Conservation (phyloP, 2,329 filamentous ascomycete species). For the Fusarium algeriense region DNA sequence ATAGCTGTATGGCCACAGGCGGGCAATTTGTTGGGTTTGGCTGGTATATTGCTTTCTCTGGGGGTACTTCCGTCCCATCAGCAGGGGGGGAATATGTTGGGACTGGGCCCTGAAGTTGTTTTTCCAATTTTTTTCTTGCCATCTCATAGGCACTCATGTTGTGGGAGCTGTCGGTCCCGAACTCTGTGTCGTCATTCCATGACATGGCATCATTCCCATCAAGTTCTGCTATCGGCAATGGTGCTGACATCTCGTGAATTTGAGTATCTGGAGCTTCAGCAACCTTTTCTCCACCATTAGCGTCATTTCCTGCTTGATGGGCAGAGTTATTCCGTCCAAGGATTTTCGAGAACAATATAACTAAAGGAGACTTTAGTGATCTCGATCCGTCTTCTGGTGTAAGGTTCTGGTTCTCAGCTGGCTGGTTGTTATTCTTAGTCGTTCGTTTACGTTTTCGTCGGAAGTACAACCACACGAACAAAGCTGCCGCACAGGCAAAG, state of each 20-base stretch:
- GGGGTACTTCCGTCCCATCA: constrained; percentile 42
- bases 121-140: constrained; percentile 63
- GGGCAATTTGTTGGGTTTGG: constrained; percentile 34
- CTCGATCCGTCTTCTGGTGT: constrained; percentile 50
- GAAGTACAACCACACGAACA: constrained; percentile 52
- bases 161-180: constrained; percentile 56
- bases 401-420: constrained; percentile 54
- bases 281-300: constrained; percentile 45
- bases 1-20: constrained; percentile 30
- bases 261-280: constrained; percentile 58
- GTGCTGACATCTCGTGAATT: constrained; percentile 65
- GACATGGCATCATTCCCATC: constrained; percentile 58
- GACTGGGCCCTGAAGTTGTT: constrained; percentile 63
- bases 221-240: constrained; percentile 61
- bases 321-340: constrained; percentile 52
- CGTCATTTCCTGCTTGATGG: constrained; percentile 37
- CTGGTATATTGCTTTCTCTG: constrained; percentile 49
- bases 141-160: constrained; percentile 63
- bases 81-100: constrained; percentile 62
- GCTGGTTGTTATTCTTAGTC: constrained; percentile 40
- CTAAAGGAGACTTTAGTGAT: constrained; percentile 43
- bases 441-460: constrained; percentile 50
- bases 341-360: constrained; percentile 57
- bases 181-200: constrained; percentile 55
- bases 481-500: constrained; percentile 45